Conservation (phyloP, 1,139 yeast species). For the Geotrichum bryndzae region DNA sequence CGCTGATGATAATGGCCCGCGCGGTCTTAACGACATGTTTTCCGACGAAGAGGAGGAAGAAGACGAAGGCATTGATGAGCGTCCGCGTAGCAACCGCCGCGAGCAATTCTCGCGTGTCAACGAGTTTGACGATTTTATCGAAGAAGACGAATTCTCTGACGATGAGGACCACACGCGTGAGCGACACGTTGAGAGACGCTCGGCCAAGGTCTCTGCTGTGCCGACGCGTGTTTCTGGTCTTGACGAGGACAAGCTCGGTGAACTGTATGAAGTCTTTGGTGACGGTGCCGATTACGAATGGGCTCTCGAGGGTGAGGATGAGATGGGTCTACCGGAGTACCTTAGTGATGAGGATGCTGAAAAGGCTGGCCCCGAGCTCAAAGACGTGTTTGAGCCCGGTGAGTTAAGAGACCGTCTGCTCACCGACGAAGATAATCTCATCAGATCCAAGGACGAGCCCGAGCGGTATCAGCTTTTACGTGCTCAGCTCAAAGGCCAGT, state of each 20-base stretch:
- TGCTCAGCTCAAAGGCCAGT: slow-evolving; percentile 49
- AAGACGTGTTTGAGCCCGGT: slow-evolving; percentile 90
- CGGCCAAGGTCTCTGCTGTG: slow-evolving; percentile 33
- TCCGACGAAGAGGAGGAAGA: slow-evolving; percentile 52
- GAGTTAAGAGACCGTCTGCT: slow-evolving; percentile 86
- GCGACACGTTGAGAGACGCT: slow-evolving; percentile 27
- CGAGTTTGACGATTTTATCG: slow-evolving; percentile 94
- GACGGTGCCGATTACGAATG: slow-evolving; percentile 96
- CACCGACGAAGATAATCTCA: slow-evolving; percentile 85
- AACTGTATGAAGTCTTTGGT: slow-evolving; percentile 90
- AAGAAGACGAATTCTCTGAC: slow-evolving; percentile 92
- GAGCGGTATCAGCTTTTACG: slow-evolving; percentile 85
- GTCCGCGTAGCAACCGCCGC: slow-evolving; percentile 25
- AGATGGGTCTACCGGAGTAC: slow-evolving; percentile 46
- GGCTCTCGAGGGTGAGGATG: slow-evolving; percentile 68
- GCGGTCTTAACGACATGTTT: slow-evolving; percentile 35
- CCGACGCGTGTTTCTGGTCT: slow-evolving; percentile 50
- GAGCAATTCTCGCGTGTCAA: slow-evolving; percentile 40
- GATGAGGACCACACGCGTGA: slow-evolving; percentile 58
- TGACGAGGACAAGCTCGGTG: slow-evolving; percentile 89
- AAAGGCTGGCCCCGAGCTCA: slow-evolving; percentile 54
- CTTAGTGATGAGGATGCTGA: slow-evolving; percentile 37
- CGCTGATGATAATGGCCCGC: slow-evolving; percentile 33
- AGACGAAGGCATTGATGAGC: slow-evolving; percentile 42
- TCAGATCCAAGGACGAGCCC: slow-evolving; percentile 83